Conservation (phyloP, 257 asterid species). For the Eustoma russellianum region DNA sequence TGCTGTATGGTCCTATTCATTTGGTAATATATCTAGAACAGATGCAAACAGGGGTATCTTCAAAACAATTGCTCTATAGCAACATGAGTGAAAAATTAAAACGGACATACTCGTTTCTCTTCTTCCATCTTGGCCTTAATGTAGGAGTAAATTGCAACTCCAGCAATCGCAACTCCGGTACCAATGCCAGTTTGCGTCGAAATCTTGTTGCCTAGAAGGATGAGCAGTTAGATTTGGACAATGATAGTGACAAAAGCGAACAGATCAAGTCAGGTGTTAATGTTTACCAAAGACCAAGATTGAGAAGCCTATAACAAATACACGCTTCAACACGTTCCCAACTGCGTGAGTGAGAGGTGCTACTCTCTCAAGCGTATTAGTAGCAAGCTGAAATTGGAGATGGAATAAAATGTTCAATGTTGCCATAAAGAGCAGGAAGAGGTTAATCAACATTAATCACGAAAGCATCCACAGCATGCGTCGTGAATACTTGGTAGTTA, state of each 20-base stretch:
- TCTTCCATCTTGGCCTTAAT: slow-evolving; percentile 96
- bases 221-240: slow-evolving; percentile 2
- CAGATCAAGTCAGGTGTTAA: background rate
- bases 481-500: too few species aligned
- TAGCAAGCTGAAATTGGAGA: slow-evolving; percentile 56
- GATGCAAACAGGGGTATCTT: too few species aligned
- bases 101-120: slow-evolving; percentile 79
- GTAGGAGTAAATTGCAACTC: slow-evolving; percentile 91
- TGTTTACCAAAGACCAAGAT: slow-evolving; percentile 72
- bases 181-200: slow-evolving; percentile 95
- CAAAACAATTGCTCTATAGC: background rate
- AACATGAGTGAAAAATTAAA: background rate
- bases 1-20: too few species aligned
- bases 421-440: background rate
- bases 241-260: slow-evolving; percentile 2
- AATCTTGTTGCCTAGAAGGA: slow-evolving; percentile 74
- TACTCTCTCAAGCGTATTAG: slow-evolving; percentile 99
- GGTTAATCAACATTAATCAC: too few species aligned
- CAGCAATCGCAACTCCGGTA: slow-evolving; percentile 82
- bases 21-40: too few species aligned
- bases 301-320: slow-evolving; percentile 94
- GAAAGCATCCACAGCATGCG: too few species aligned
- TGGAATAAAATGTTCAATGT: background rate
- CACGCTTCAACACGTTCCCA: slow-evolving; percentile 98
- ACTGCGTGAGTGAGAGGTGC: slow-evolving; percentile 98